These are phyloP conservation scores for Rhizophora mangle DNA, from an alignment of 345 rosid genomes.

Conservation along the genomic window DNA sequence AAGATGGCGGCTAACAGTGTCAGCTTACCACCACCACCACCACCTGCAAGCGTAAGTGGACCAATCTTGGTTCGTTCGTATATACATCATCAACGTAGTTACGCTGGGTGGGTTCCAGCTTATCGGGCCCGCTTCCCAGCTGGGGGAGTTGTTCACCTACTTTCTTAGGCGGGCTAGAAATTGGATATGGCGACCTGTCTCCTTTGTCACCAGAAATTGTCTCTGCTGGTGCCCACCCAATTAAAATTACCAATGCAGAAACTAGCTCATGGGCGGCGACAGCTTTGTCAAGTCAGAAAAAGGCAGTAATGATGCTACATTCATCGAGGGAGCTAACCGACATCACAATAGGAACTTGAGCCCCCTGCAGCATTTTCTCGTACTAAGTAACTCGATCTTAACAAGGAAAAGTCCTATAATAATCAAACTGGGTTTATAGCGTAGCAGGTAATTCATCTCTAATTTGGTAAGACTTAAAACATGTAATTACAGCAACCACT, in stretches of 20 bases:
- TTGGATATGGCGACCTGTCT: background rate
- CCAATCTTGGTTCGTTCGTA: background rate
- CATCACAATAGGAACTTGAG: background rate
- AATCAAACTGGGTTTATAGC: no score
- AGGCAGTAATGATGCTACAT: background rate
- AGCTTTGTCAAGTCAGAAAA: background rate
- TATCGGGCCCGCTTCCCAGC: no score
- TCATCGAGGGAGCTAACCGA: background rate
- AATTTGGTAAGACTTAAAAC: no score
- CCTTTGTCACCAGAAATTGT: constrained; percentile 1
- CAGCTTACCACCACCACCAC: no score
- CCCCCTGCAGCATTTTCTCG: background rate
- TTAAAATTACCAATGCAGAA: background rate
- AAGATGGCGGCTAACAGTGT: background rate
- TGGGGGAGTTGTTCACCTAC: no score
- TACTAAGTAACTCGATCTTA: background rate
- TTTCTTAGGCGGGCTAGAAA: background rate
- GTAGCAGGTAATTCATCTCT: no score
- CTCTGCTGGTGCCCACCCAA: background rate
- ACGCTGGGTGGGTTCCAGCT: no score
- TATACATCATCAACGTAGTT: background rate
- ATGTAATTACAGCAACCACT: no score
- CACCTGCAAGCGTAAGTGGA: background rate
- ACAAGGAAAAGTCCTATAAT: background rate
- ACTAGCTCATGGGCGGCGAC: constrained; percentile 16